Conservation (phyloP, 768 basidiomycete genomes). For the Calvatia gigantea region DNA sequence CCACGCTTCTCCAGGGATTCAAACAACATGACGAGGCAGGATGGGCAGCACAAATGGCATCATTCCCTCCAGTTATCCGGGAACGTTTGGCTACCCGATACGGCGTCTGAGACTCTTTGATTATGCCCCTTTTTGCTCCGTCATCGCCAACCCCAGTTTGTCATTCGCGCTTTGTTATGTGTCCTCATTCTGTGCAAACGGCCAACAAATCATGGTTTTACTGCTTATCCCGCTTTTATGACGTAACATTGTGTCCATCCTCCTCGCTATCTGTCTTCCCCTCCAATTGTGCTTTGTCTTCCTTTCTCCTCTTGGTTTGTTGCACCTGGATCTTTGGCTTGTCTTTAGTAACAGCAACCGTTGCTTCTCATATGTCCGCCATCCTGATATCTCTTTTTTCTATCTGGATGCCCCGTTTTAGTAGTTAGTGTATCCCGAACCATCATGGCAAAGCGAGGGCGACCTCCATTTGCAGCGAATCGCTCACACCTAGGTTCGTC, state of each 20-base stretch:
- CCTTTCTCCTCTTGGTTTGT: slow-evolving; percentile 33
- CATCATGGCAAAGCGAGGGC: neutral
- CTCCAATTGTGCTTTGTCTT: slow-evolving; percentile 18
- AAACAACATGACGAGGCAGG: slow-evolving; percentile 81
- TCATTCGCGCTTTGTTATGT: slow-evolving; percentile 6
- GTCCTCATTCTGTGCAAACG: slow-evolving; percentile 1
- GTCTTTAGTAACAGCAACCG: slow-evolving; percentile 33
- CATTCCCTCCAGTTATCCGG: slow-evolving; percentile 87
- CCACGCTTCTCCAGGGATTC: slow-evolving; percentile 83
- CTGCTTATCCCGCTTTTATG: slow-evolving; percentile 7
- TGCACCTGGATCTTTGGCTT: slow-evolving; percentile 44
- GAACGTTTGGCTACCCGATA: slow-evolving; percentile 86
- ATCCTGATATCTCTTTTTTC: slow-evolving; percentile 4
- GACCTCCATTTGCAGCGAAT: slow-evolving; percentile 4
- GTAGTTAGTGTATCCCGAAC: slow-evolving; percentile 15
- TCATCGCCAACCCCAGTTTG: slow-evolving; percentile 4
- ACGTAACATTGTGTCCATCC: slow-evolving; percentile 1
- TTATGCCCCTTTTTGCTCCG: neutral
- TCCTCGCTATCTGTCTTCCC: slow-evolving; percentile 15
- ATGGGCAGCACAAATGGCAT: slow-evolving; percentile 80
- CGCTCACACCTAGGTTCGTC: slow-evolving; percentile 1
- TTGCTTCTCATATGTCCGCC: slow-evolving; percentile 13
- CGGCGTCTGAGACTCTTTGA: slow-evolving; percentile 54
- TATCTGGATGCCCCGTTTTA: slow-evolving; percentile 15
- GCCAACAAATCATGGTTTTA: slow-evolving; percentile 5